Base-by-base conservation (phyloP, 176 grass and related monocot genomes). In the Tillandsia fasciculata region DNA sequence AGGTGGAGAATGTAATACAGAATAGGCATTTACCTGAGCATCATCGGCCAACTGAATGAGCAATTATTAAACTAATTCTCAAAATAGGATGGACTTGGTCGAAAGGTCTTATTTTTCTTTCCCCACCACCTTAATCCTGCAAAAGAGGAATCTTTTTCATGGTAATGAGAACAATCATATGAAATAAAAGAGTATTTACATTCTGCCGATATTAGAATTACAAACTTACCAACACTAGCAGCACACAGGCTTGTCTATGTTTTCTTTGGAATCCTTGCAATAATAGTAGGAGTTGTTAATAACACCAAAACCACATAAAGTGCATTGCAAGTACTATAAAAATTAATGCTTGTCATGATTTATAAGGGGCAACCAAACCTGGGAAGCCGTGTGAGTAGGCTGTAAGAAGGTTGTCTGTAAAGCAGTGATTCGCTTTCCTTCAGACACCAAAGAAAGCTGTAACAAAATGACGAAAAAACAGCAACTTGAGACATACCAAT, bases 241-340 rank as follows among this genome's bases (percentile, higher is more conserved):
- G 0, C 2, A 69, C 20, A 85, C 70, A 56, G 52, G 67, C 70
- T 67, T 12, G 1, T 53, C 80, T 65, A 85, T 77, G 70, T 96
- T 96, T 75, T 91, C 91, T 96, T 96, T 96, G 77, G 82, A 91
- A 65, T 80, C 91, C 91, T 96, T 88, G 86, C 76, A 78, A 67
- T 63, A 81, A 64, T 29, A 96, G 51, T 54, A 70, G 50, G 77
- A 53, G 50, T 68, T 66, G 48, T 26, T 47, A 28, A 12, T 10
- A 67, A 67, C 29, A n/a, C 14, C 52, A 10, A 14, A 28, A 70
- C 51, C 12, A 18, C 9, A 52, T 26, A 52, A 12, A 61, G 56
- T 61, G 9, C 33, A 42, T 42, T 23, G 56, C 17, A 9, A 61
- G 22, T 61, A 11, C 15, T 70, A 13, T 26, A 52, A 24, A 70